phyloP scores from a whole-genome alignment of 1,284 basidiomycete genomes.

The Rhizoctonia solani region DNA sequence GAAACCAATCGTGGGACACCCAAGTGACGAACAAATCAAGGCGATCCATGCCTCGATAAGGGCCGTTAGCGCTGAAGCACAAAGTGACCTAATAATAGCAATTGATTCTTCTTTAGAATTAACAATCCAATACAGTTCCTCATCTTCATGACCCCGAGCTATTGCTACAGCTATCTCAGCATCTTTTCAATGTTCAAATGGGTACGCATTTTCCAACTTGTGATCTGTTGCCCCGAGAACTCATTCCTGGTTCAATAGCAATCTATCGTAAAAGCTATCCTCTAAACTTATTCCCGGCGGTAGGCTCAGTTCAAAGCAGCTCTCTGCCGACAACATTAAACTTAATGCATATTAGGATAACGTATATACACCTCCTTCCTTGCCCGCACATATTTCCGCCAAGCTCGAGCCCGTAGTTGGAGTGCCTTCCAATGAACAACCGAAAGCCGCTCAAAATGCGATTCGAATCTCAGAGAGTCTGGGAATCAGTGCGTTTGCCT shows the following conservation, averaged over 20 bases:
- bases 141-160: neutral
- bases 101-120: too few relatives aligned
- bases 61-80: neutral
- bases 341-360: neutral
- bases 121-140: neutral
- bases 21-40: constrained; percentile 10
- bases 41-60: neutral
- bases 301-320: too few relatives aligned
- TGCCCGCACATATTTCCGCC: neutral
- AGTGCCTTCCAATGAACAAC: neutral
- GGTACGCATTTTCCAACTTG: neutral
- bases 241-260: too few relatives aligned
- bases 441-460: neutral
- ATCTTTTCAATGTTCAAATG: constrained; percentile 9
- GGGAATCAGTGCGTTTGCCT: neutral
- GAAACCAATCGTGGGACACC: neutral
- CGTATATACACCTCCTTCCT: neutral
- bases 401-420: neutral
- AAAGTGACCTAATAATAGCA: too few relatives aligned
- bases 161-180: neutral
- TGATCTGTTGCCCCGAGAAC: too few relatives aligned
- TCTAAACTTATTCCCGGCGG: too few relatives aligned
- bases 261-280: too few relatives aligned
- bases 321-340: too few relatives aligned
- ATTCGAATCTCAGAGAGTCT: neutral